Evolutionary conservation across 2,329 filamentous ascomycete species (phyloP).

Genomic region (Nemania diffusa): DNA sequence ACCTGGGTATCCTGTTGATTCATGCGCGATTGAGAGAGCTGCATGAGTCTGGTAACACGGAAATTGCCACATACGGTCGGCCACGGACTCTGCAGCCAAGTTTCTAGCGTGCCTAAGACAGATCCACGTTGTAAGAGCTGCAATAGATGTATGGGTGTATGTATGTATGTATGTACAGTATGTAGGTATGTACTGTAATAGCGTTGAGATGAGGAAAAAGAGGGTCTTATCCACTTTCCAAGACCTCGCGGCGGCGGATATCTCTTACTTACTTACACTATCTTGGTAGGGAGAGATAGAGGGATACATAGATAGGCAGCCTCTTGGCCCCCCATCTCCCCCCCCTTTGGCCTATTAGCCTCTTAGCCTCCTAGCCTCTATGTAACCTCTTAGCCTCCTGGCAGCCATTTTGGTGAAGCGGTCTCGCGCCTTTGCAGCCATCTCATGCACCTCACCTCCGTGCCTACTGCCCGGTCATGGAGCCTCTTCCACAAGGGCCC

Average conservation of each 20-base stretch:
- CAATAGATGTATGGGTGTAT: too few relatives aligned
- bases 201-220: slow-evolving; percentile 20
- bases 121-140: too few relatives aligned
- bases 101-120: slow-evolving; percentile 14
- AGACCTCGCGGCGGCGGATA: slow-evolving; percentile 3
- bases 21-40: slow-evolving; percentile 2
- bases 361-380: not conserved
- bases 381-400: too few relatives aligned
- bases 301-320: too few relatives aligned
- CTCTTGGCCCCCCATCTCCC: too few relatives aligned
- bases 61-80: slow-evolving; percentile 7
- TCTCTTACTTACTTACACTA: too few relatives aligned
- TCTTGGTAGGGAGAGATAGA: too few relatives aligned
- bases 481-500: slow-evolving; percentile 14
- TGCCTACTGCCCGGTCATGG: slow-evolving; percentile 17
- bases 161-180: too few relatives aligned
- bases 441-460: slow-evolving; percentile 25
- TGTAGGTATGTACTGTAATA: not conserved
- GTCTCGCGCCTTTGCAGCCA: too few relatives aligned
- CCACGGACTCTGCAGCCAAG: slow-evolving; percentile 18
- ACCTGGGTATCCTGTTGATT: not conserved
- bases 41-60: slow-evolving; percentile 1
- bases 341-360: too few relatives aligned
- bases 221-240: slow-evolving; percentile 33
- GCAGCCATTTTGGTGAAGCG: too few relatives aligned